Evolutionary conservation across 768 basidiomycete species (phyloP), one percentile per base, ranked within the genome.

Genomic region (Leccinum variicolor): DNA sequence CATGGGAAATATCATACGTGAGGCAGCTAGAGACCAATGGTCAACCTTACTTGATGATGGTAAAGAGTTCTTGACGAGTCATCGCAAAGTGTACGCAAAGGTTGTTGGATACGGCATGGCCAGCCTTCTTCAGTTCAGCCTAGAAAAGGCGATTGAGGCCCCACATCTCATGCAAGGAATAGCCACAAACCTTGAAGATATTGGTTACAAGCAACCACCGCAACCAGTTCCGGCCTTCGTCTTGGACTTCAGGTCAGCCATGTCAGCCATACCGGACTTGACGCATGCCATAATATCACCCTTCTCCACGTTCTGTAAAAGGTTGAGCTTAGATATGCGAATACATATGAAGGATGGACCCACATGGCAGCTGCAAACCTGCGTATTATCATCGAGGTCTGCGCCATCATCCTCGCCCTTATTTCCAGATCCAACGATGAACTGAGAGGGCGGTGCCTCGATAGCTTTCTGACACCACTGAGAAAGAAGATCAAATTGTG

Each of bases 181-280:
- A 36, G 8, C 17, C 36, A 17, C 36, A 36, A 36, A 70, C 74
- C 62, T 77, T 76, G 69, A 77, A 74, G 26, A 75, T 72, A 57
- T 63, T 75, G 25, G 76, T 78, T 21, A 68, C 63, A 43, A 89
- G 64, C 87, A 90, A 47, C 88, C 89, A 45, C 88, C 87, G 60
- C 88, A 90, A 2, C 88, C 88, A 1, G 84, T 83, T 4, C 86
- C 86, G 6, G 78, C 82, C 68, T 90, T 91, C 6, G 88, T 89
- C 69, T 83, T 82, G 28, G 70, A 61, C 69, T 89, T 89, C 61
- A 90, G 70, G 47, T 78, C 81, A 4, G 66, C 75, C n/a, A 90
- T 64, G 7, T 70, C 75, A 49, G 79, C 78, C 1, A 73, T 65
- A 2, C 85, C 86, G 0, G 74, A 73, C 62, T 77, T 75, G 55